Conservation (phyloP, 768 basidiomycete species). For the Hirschioporus abietinus region DNA sequence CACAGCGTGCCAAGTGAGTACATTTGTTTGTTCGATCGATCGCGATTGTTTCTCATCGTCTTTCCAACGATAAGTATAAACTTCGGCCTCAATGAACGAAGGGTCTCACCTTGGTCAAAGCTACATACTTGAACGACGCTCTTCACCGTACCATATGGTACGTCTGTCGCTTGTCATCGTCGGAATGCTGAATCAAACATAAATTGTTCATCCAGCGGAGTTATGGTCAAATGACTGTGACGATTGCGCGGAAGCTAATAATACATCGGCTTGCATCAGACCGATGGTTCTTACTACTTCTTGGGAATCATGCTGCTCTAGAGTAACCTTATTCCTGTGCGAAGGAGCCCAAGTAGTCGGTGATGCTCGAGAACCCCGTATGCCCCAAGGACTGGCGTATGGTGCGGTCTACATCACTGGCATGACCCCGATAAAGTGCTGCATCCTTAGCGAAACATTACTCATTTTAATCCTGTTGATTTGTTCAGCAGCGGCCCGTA, state of each 20-base stretch:
- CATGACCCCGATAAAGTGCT: too few relatives aligned
- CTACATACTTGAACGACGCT: too few relatives aligned
- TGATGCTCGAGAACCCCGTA: neutral
- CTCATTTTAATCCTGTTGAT: neutral
- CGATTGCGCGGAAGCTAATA: neutral
- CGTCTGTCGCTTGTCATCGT: neutral
- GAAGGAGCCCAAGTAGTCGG: neutral
- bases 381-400: neutral
- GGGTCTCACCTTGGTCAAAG: too few relatives aligned
- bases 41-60: too few relatives aligned
- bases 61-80: too few relatives aligned
- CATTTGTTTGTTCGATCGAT: too few relatives aligned
- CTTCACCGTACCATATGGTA: neutral
- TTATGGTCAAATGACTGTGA: neutral
- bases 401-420: neutral
- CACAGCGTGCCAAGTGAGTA: too few relatives aligned
- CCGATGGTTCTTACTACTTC: neutral
- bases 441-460: too few relatives aligned
- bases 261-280: neutral
- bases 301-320: neutral
- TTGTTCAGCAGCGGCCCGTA: neutral
- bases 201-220: neutral
- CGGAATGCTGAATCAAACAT: neutral
- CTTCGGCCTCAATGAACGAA: too few relatives aligned
- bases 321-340: neutral